Conservation (phyloP, 1,284 basidiomycete genomes). For the Cryptococcus sp. region DNA sequence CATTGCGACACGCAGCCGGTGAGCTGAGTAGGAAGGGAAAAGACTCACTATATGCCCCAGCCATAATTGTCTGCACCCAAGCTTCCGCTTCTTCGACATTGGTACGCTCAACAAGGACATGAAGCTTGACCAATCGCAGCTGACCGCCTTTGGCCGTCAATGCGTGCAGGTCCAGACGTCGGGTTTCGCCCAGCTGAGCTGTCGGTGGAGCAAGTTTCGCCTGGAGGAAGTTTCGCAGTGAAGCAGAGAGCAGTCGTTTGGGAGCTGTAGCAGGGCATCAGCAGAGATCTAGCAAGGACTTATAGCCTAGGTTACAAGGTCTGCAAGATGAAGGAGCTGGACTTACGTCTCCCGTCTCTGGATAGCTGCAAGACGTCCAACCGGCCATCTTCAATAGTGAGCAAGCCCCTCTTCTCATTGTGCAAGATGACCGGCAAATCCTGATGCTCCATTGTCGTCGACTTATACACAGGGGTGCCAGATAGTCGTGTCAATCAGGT, state of each 20-base stretch:
- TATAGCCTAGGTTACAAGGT: neutral
- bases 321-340: neutral
- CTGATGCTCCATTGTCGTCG: conserved; percentile 22
- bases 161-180: conserved; percentile 38
- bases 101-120: conserved; percentile 45
- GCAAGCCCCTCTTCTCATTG: conserved; percentile 45
- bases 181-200: conserved; percentile 12
- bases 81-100: conserved; percentile 52
- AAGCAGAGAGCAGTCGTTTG: conserved; percentile 40
- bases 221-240: conserved; percentile 38
- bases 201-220: conserved; percentile 23
- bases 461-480: neutral
- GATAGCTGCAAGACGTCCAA: conserved; percentile 49
- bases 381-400: conserved; percentile 44
- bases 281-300: no score
- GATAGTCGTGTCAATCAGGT: neutral
- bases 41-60: conserved; percentile 59
- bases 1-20: no score
- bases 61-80: conserved; percentile 65
- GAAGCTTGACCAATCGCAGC: conserved; percentile 43
- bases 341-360: conserved; percentile 47
- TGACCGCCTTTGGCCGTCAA: conserved; percentile 23
- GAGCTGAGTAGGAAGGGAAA: neutral
- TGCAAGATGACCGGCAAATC: conserved; percentile 48
- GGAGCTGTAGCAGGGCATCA: conserved; percentile 30